Evolutionary conservation across 257 asterid species (phyloP), one percentile per base, ranked within the genome.

Genomic region (Buddleja alternifolia): DNA sequence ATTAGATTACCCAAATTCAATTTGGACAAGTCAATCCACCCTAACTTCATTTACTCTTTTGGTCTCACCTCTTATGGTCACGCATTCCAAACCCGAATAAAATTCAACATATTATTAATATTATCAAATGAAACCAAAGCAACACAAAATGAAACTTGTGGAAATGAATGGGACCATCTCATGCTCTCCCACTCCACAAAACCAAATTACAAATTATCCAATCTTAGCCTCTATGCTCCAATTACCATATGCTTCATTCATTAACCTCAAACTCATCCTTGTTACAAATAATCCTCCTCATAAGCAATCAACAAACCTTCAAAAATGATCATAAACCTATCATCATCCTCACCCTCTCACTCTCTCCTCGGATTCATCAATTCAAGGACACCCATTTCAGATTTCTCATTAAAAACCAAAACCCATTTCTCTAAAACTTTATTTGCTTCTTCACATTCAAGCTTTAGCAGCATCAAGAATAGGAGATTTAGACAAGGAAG

Each of bases 171-270:
- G 69, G 72, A 84, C 72, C 79, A 66, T 48, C 75, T 54, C 61
- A 62, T 69, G 70, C 83, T 48, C 77, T 75, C 80, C 91, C 67
- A 90, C 88, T 82, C 92, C 96, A 86, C 95, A 84, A 73, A 81
- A 66, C 66, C 64, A 64, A 75, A 46, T 50, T 63, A 14, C 46
- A 39, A 75, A 73, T 82, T 75, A 85, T 88, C 90, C 37, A 24
- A 23, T 69, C 69, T 66, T 64, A 60, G 56, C 65, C 68, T 56
- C 41, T 45, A 60, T 7, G 14, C 17, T 16, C 37, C 75, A 29
- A 37, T 61, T 50, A 74, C 48, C 39, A 77, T 44, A 51, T 68
- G 75, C 62, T 60, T 48, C 69, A 73, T 41, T 60, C 74, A 60
- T 75, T 72, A 69, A 76, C 21, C 64, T 60, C 21, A 69, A 58